These are phyloP conservation scores for Stephania japonica DNA, from an alignment of 164 flowering plant species.

Conservation along the genomic window DNA sequence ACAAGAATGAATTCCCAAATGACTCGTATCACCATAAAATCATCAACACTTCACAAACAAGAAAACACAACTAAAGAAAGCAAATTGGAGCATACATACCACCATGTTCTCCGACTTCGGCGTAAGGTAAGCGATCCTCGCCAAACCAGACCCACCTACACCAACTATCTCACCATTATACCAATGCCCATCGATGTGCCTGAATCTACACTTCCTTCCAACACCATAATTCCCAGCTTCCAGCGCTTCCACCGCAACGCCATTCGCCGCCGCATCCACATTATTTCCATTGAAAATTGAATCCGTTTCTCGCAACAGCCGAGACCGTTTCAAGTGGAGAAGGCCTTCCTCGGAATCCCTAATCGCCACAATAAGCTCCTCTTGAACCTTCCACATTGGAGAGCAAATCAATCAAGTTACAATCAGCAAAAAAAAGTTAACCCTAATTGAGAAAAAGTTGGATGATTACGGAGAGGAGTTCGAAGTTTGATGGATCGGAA, in stretches of 20 bases:
- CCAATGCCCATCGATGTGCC: conserved; percentile 88
- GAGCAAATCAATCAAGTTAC: not conserved
- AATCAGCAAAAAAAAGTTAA: not conserved
- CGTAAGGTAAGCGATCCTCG: conserved; percentile 71
- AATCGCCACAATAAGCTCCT: conserved; percentile 75
- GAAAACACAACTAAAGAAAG: not conserved
- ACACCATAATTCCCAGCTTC: conserved; percentile 35
- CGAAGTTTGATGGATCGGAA: conserved; percentile 65
- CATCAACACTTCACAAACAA: not conserved
- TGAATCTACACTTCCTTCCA: conserved; percentile 90
- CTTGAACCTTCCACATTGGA: conserved; percentile 47
- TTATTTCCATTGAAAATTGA: conserved; percentile 23
- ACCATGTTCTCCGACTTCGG: conserved; percentile 87
- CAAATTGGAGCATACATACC: conserved; percentile 36
- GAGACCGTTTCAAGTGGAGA: conserved; percentile 66
- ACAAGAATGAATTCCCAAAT: not conserved
- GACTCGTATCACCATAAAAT: not conserved
- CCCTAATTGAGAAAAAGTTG: not conserved
- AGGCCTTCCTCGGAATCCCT: conserved; percentile 85
- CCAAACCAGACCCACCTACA: conserved; percentile 43
- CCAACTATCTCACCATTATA: conserved; percentile 65
- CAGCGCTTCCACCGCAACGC: conserved; percentile 46
- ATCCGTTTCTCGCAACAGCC: conserved; percentile 68
- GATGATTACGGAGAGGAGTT: conserved; percentile 53
- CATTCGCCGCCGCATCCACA: conserved; percentile 40